Conservation (phyloP, 2,329 filamentous ascomycete species). For the Neodidymelliopsis sp. region DNA sequence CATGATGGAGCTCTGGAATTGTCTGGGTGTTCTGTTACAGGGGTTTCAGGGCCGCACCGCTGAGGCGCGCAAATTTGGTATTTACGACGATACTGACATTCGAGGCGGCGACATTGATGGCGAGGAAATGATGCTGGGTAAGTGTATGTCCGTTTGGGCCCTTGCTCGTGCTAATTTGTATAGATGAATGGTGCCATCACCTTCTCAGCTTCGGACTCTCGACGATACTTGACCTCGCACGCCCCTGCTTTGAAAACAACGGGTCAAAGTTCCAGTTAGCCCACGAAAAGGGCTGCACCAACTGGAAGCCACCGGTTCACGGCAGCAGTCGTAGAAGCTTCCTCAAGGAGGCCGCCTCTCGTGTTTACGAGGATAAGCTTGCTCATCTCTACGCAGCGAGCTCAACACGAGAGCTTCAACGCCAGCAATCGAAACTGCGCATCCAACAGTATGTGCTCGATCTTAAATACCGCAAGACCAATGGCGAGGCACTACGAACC, state of each 20-base stretch:
- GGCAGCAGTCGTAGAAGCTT: conserved; percentile 62
- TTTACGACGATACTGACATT: conserved; percentile 61
- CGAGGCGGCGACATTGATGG: conserved; percentile 58
- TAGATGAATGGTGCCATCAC: conserved; percentile 68
- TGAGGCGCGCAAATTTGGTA: conserved; percentile 62
- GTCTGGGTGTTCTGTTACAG: conserved; percentile 63
- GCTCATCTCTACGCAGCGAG: conserved; percentile 45
- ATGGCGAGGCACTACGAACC: conserved; percentile 42
- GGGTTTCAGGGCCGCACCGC: conserved; percentile 62
- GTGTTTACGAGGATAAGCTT: conserved; percentile 64
- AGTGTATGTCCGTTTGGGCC: conserved; percentile 11
- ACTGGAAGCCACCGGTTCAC: conserved; percentile 59
- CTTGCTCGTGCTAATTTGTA: conserved; percentile 21
- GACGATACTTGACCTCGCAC: conserved; percentile 61
- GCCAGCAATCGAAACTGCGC: conserved; percentile 52
- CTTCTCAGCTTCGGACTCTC: conserved; percentile 66
- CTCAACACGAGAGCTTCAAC: conserved; percentile 46
- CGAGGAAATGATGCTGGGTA: conserved; percentile 63
- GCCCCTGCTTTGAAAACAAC: conserved; percentile 46
- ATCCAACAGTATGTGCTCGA: conserved; percentile 54
- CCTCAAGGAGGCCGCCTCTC: conserved; percentile 66
- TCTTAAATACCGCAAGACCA: conserved; percentile 49
- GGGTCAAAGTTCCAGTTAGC: conserved; percentile 61
- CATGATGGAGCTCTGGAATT: conserved; percentile 71
- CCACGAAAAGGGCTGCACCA: conserved; percentile 61